Base-by-base conservation (phyloP, 2,329 filamentous ascomycete genomes). In the Aspergillus glaucus region DNA sequence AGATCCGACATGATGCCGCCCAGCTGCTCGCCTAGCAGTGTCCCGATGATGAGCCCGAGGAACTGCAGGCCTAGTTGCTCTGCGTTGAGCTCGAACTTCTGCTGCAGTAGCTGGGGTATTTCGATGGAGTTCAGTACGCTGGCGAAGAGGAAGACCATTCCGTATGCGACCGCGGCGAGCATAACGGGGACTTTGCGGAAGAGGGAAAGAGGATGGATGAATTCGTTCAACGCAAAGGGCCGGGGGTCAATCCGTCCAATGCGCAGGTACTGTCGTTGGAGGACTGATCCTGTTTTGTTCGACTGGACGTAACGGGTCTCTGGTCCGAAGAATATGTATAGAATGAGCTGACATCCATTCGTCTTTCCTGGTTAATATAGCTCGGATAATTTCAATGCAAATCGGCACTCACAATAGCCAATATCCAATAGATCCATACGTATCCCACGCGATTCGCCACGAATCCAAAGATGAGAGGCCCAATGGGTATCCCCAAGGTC, bases 1-100 rank as follows among this genome's bases (percentile, higher is more conserved):
- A 68, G 63, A 42, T 84, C 79, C 2, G 75, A 79, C 36, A 77
- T 58, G 43, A 73, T 65, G 1, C 79, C 80, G 21, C 79, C 79
- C 2, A 82, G 60, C 54, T 80, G 79, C 59, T 84, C 81, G 17
- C 81, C 81, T 2, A 82, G 67, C 2, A 83, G 57, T 0, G 75
- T 76, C 1, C 81, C 80, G 17, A 84, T 69, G 36, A 84, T 79
- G 32, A 83, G 62, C 2, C 75, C 75, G 1, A 83, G 62, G 56
- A 80, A 80, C 50, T 83, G 79, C 1, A 84, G 70, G 0, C 80
- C 80, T 6, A 82, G 69, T 50, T 82, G 75, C 59, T 83, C 73
- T 0, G 77, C 63, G 57, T 79, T 77, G 66, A 84, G 75, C 12
- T 72, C 73, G 49, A 81, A 85, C 50, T 77, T 77, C 30, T 71